A percentile compares a stretch with the other conserved stretches of the same genome.
Conservation (phyloP, 148 eudicot genomes). For the Rhododendron williamsianum region DNA sequence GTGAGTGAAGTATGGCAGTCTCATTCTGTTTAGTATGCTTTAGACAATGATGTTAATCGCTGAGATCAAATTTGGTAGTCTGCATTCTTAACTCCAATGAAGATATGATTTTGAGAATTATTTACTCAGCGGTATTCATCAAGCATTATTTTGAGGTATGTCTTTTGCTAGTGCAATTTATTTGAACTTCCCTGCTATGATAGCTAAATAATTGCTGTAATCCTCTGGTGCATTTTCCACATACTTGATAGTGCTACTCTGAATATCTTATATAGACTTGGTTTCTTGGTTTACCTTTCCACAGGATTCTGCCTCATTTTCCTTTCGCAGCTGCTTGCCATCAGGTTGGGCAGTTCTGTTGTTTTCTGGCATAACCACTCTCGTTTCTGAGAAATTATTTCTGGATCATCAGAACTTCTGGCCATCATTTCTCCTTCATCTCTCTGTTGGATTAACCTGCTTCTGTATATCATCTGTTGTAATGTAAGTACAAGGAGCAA, state of each 20-base stretch:
- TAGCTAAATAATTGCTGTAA: neutral
- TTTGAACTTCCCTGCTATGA: neutral
- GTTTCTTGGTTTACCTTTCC: constrained; percentile 8
- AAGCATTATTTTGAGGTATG: constrained; percentile 80
- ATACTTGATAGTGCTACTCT: neutral
- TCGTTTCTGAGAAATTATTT: constrained; percentile 64
- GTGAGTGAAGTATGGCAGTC: neutral
- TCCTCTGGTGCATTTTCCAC: neutral
- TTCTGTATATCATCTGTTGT: constrained; percentile 57
- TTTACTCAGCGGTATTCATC: constrained; percentile 79
- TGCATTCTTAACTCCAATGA: constrained; percentile 42
- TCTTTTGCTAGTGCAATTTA: neutral
- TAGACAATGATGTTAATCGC: neutral
- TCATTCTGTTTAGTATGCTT: neutral
- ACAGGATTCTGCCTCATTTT: constrained; percentile 78
- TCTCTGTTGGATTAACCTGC: constrained; percentile 64
- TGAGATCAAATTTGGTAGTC: neutral
- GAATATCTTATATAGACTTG: neutral
- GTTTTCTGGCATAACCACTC: constrained; percentile 50
- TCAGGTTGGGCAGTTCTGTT: constrained; percentile 69
- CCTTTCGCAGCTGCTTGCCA: constrained; percentile 76
- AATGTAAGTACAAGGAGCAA: constrained; percentile 49
- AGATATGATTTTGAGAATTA: constrained; percentile 87
- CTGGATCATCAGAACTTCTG: constrained; percentile 68
- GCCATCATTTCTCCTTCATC: constrained; percentile 63